Evolutionary conservation across 306 rosid species (phyloP), one percentile per base, ranked within the genome.

Genomic region (Vigna unguiculata): DNA sequence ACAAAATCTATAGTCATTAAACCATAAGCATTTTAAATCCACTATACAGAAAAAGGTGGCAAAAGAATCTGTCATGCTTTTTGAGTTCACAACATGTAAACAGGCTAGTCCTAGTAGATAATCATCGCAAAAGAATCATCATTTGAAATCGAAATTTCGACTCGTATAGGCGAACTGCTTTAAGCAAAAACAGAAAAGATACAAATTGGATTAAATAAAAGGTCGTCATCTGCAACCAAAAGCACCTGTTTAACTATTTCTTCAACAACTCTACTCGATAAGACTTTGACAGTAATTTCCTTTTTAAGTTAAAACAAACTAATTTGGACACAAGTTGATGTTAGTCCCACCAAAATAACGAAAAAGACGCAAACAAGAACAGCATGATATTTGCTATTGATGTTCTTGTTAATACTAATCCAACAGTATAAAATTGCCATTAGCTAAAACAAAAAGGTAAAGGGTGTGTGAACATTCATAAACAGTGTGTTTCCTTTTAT

Each of bases 381-480:
- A 4, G 14, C 21, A 19, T 55, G 28, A 14, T 49, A 61, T 22
- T 49, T 60, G 65, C 21, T 40, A 9, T 48, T 21, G 41, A 63
- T 63, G 22, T 73, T 55, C 53, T 54, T 66, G 25, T 46, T 21
- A 69, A 75, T n/a, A 30, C 77, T 54, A 55, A 15, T 32, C 52
- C 34, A 60, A 16, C 45, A 60, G 19, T 46, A 60, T 14, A 28
- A 60, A 9, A 28, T 48, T 59, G 28, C 40, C 72, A 52, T 59
- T 8, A 41, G 59, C 59, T 4, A 53, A 62, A 82, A 59, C 48
- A 12, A 69, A 19, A 36, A 61, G 3, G 13, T 55, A 80, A 74
- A 57, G 17, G 52, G 20, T 4, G 45, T 19, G 58, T 64, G 49
- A 46, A 49, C 65, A 36, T 11, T 57, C 71, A 64, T 36, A 82